These are phyloP conservation scores for Funneliformis caledonium DNA, from an alignment of 371 early-diverging fungal genomes.

Conservation along the genomic window DNA sequence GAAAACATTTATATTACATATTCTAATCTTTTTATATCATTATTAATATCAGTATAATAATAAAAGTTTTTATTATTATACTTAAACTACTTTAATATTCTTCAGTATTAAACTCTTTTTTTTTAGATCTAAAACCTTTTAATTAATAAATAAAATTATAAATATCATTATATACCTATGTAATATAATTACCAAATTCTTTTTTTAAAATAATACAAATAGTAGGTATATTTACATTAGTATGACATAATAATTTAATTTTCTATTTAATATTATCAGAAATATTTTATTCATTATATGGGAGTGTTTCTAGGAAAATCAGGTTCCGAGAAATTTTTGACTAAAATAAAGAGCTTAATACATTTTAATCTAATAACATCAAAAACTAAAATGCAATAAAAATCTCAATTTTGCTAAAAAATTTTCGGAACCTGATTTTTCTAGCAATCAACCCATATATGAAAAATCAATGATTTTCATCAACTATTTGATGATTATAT, in stretches of 20 bases:
- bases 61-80: not conserved
- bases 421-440: no score
- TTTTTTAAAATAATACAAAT: not conserved
- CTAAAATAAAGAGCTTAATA: no score
- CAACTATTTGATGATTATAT: conserved; percentile 1
- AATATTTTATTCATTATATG: no score
- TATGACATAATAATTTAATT: not conserved
- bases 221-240: not conserved
- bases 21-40: no score
- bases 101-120: not conserved
- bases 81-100: not conserved
- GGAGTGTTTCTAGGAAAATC: no score
- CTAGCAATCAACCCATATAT: no score
- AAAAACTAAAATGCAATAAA: no score
- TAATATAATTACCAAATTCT: not conserved
- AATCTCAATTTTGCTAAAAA: no score
- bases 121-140: not conserved
- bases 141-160: not conserved
- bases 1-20: not conserved
- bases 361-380: no score
- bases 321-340: no score
- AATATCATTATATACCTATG: not conserved
- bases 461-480: no score
- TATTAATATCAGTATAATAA: not conserved
- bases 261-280: not conserved